These are phyloP conservation scores for Vararia minispora DNA, from an alignment of 768 basidiomycete genomes.

Conservation along the genomic window DNA sequence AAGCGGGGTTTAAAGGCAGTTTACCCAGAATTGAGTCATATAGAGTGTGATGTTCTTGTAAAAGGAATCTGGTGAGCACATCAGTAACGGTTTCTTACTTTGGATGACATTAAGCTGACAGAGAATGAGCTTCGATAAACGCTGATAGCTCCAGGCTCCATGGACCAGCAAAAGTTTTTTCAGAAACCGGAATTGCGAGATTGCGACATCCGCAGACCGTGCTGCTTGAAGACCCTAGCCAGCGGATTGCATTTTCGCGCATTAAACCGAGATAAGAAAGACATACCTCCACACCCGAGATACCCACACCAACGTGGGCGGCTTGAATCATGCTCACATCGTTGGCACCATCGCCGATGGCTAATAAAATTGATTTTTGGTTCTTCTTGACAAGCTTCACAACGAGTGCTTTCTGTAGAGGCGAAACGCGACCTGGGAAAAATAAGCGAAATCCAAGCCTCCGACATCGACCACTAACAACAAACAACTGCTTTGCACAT, in stretches of 20 bases:
- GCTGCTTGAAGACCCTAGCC: slow-evolving; percentile 91
- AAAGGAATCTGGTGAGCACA: slow-evolving; percentile 63
- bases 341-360: slow-evolving; percentile 96
- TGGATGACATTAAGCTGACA: slow-evolving; percentile 42
- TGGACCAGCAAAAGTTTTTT: slow-evolving; percentile 95
- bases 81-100: slow-evolving; percentile 6
- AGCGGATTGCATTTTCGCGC: too few relatives aligned
- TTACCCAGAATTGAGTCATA: slow-evolving; percentile 98
- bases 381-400: slow-evolving; percentile 99
- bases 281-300: slow-evolving; percentile 88
- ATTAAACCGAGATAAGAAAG: background rate
- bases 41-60: slow-evolving; percentile 99
- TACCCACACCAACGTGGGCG: slow-evolving; percentile 94
- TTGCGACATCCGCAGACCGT: slow-evolving; percentile 92
- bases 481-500: slow-evolving; percentile 99
- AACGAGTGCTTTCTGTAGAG: slow-evolving; percentile 92
- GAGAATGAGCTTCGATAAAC: slow-evolving; percentile 89
- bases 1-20: slow-evolving; percentile 14
- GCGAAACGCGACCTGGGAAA: slow-evolving; percentile 81
- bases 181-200: slow-evolving; percentile 93
- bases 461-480: slow-evolving; percentile 49
- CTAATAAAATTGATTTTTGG: slow-evolving; percentile 83
- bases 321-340: slow-evolving; percentile 99
- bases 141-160: slow-evolving; percentile 96
- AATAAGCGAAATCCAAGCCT: too few relatives aligned